Evolutionary conservation across 768 basidiomycete species (phyloP), one percentile per base, ranked within the genome.

Genomic region (Phaeotremella fagi): DNA sequence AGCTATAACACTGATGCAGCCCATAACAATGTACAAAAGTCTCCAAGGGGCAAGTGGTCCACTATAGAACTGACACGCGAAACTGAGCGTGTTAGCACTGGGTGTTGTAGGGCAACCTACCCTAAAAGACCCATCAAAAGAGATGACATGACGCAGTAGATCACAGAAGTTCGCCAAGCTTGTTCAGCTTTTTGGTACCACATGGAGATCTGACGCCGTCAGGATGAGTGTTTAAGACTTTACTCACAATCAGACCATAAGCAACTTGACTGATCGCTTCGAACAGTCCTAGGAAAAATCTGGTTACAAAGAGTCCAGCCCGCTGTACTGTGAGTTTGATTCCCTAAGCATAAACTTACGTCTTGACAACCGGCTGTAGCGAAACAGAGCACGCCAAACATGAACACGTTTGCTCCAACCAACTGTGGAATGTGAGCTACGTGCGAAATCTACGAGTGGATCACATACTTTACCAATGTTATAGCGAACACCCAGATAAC

Each of bases 151-250:
- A 15, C 14, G 31, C 23, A 24, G 5, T 36, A 24, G n/a, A 49
- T 49, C 16, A n/a, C 48, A 18, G 12, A 5, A 33, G 29, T 56
- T 11, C 59, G 25, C 54, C 54, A 60, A 9, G 36, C 35, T 26
- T 55, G 54, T 38, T 60, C 59, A 18, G 35, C 31, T 24, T 59
- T 63, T 4, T 27, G 54, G 55, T 55, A 64, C 50, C 53, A 64
- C 53, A 49, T 49, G 9, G 59, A 47, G 26, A 28, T 29, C 26
- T 26, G 28, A 16, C n/a, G 11, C 3, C 26, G n/a, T 25, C n/a
- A 33, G 22, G 11, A 36, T 23, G 14, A 26, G 35, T 23, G 16
- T 50, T 20, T 12, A 20, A 25, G 4, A 52, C 5, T 3, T 36
- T 20, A 55, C 55, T 50, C 26, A 56, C 55, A 20, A 58, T 51